Base-by-base conservation (phyloP, 108 stramenopile genomes). In the Aurantiochytrium sp. region DNA sequence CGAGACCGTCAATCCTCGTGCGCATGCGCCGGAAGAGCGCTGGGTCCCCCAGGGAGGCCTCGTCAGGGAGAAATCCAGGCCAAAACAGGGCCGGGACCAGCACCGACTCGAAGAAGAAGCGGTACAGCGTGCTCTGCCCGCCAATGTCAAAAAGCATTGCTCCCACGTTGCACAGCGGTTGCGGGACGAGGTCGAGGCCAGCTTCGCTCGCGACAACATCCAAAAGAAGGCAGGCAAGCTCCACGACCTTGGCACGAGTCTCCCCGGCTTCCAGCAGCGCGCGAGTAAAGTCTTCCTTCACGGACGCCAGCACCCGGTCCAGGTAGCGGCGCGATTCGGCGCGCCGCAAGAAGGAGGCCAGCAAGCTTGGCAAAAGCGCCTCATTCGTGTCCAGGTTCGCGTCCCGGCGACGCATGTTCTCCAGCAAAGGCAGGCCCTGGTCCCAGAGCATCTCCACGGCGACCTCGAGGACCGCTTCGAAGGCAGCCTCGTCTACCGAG, bases 371-470 rank as follows among this genome's bases (percentile, higher is more conserved):
- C 1, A 81, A 30, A 4, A 81, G 24, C 15, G 12, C 42, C 2
- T 81, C 42, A 19, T 48, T 0, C 0, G 73, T 81, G 12, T 41
- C 73, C 21, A 48, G 1, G 45, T 81, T 81, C 12, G 73, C 73
- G 2, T 48, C 42, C 36, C 45, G 73, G 27, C 45, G 39, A 6
- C 45, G 10, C 73, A 81, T 81, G 27, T 48, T 41, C 12, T 81
- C 73, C 1, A 81, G 45, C 1, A 30, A 19, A 48, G 73, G 73
- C 0, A 81, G 39, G 6, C 73, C 73, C 30, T 81, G 73, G 24
- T 81, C 73, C 73, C 73, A 81, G 21, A 81, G 45, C 73, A 81
- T 81, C 12, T 81, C 73, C 21, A 81, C 45, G n/a, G 73, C 1
- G 27, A 48, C 39, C 15, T 81, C 42, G 17, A 81, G 24, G 2